phyloP scores from a whole-genome alignment of 495 filamentous ascomycete genomes.

The Xylaria bambusicola region DNA sequence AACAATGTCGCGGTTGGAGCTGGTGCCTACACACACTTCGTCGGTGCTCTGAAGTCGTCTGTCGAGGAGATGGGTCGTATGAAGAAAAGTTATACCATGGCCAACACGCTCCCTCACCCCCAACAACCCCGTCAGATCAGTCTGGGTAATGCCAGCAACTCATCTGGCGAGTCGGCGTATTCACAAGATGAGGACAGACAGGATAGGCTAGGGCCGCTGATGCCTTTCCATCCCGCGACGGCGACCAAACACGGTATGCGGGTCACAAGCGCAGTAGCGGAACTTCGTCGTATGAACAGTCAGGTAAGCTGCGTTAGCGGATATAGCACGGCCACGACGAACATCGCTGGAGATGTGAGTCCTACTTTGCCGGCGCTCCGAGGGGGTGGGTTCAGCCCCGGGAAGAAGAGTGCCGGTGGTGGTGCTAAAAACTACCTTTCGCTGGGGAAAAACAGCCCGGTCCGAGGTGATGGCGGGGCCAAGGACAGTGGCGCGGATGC shows the following conservation, averaged over 20 bases:
- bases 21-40: neutral
- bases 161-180: constrained; percentile 28
- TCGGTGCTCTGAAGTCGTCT: neutral
- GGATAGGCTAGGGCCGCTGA: constrained; percentile 27
- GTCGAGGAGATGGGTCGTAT: neutral
- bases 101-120: neutral
- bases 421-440: constrained; percentile 34
- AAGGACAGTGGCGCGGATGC: neutral
- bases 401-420: constrained; percentile 16
- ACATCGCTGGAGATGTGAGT: constrained; percentile 17
- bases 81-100: neutral
- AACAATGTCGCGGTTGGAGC: neutral
- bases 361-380: constrained; percentile 33
- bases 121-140: constrained; percentile 7
- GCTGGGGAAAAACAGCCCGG: constrained; percentile 22
- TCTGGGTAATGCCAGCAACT: constrained; percentile 7
- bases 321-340: constrained; percentile 21
- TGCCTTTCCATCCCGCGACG: constrained; percentile 5
- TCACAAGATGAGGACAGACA: constrained; percentile 26
- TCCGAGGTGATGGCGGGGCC: neutral
- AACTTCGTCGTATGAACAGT: constrained; percentile 42
- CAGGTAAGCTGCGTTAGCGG: constrained; percentile 32
- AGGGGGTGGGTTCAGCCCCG: constrained; percentile 34
- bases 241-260: constrained; percentile 22
- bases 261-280: constrained; percentile 28